Percentiles rank a stretch among this genome's conserved stretches.
These are phyloP conservation scores for Paramecium biaurelia DNA, from an alignment of 73 alveolate species.

Conservation along the genomic window DNA sequence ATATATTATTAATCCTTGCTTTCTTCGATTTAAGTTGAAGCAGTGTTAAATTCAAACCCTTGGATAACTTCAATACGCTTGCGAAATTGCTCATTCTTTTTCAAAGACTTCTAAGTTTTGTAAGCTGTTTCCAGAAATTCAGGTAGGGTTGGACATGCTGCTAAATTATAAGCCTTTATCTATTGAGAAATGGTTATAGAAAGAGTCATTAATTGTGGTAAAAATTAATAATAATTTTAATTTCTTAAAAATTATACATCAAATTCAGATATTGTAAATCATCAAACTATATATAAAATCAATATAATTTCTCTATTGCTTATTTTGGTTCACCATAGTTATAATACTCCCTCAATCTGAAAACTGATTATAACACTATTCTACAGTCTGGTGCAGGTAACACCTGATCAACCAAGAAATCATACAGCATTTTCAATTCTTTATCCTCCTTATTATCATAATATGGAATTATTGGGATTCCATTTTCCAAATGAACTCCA, in stretches of 20 bases:
- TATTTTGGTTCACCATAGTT: not conserved
- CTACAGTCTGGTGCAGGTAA: constrained; percentile 6
- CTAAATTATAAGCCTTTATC: constrained; percentile 74
- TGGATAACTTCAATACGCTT: constrained; percentile 72
- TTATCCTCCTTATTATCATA: constrained; percentile 84
- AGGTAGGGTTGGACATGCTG: constrained; percentile 74
- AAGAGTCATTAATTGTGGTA: constrained; percentile 17
- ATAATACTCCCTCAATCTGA: not conserved
- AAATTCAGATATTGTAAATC: not conserved
- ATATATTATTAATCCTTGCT: constrained; percentile 85
- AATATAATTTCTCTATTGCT: constrained; percentile 38
- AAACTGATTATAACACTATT: not conserved
- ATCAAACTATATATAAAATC: not conserved
- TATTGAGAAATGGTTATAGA: not conserved
- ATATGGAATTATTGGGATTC: constrained; percentile 91
- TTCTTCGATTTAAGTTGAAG: constrained; percentile 72
- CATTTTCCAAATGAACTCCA: constrained; percentile 82
- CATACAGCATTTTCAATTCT: constrained; percentile 65
- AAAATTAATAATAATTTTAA: not conserved
- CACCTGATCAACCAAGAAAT: constrained; percentile 1
- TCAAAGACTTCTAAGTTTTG: constrained; percentile 71
- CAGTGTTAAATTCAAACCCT: constrained; percentile 78
- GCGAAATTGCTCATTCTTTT: constrained; percentile 68
- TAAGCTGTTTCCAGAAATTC: constrained; percentile 78
- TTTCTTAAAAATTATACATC: not conserved